A percentile compares a stretch with the other conserved stretches of the same genome.
Conservation (phyloP, 768 basidiomycete genomes). For the Leccinum incarnatum region DNA sequence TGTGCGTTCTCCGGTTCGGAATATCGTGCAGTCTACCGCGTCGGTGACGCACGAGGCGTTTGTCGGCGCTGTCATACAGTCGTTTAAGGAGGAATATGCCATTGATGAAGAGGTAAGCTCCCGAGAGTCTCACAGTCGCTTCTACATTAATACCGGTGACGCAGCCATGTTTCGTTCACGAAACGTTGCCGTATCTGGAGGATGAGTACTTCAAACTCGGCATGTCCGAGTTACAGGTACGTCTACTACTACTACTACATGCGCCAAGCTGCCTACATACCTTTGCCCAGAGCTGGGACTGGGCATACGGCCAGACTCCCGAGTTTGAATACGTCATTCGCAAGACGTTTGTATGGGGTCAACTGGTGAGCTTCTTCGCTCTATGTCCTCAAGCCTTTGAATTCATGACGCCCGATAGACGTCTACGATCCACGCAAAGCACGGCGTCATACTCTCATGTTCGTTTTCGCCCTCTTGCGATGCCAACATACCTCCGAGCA, state of each 20-base stretch:
- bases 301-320: constrained; percentile 91
- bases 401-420: constrained; percentile 1
- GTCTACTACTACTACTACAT: constrained; percentile 16
- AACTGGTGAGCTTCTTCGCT: constrained; percentile 37
- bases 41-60: constrained; percentile 67
- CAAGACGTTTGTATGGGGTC: constrained; percentile 50
- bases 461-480: constrained; percentile 7
- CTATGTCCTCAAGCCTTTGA: neutral
- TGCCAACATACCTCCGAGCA: neutral
- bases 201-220: constrained; percentile 65
- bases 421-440: constrained; percentile 60
- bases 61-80: constrained; percentile 58
- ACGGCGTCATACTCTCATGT: constrained; percentile 45
- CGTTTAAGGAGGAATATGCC: constrained; percentile 63
- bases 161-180: constrained; percentile 43
- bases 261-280: neutral
- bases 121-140: neutral
- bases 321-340: constrained; percentile 73
- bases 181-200: constrained; percentile 41
- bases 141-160: neutral
- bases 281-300: constrained; percentile 78
- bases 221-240: constrained; percentile 70
- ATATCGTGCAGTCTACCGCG: constrained; percentile 57
- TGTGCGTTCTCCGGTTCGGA: constrained; percentile 90
- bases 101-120: constrained; percentile 35